Percentiles rank a stretch among this genome's conserved stretches.
Evolutionary conservation across 176 grass and related monocot species (phyloP).

Genomic region (Carex scoparia): DNA sequence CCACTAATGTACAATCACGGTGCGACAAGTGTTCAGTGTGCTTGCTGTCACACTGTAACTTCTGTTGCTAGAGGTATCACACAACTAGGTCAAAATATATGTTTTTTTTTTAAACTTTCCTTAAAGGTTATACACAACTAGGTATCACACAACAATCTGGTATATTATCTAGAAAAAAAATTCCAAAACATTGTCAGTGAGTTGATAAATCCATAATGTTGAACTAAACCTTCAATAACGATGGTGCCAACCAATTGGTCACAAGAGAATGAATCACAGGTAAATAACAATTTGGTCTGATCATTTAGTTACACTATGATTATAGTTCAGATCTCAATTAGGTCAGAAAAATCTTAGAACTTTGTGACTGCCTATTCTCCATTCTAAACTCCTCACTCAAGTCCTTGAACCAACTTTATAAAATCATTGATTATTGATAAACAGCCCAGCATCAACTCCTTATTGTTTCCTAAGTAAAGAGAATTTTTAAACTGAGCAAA

Average conservation of each 20-base stretch:
- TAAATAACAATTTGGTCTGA: background rate
- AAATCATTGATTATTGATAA: background rate
- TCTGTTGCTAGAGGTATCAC: slow-evolving; percentile 58
- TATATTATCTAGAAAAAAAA: slow-evolving; percentile 15
- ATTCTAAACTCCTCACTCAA: background rate
- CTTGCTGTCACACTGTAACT: slow-evolving; percentile 81
- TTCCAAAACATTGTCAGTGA: slow-evolving; percentile 5
- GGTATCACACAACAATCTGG: background rate
- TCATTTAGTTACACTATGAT: background rate
- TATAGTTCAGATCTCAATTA: slow-evolving; percentile 12
- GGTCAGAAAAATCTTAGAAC: background rate
- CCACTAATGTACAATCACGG: slow-evolving; percentile 69
- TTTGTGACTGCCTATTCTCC: background rate
- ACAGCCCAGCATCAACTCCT: background rate
- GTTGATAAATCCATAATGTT: background rate
- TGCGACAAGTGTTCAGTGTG: slow-evolving; percentile 68
- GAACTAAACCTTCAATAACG: background rate
- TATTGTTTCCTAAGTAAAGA: background rate
- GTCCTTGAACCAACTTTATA: background rate
- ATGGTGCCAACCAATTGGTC: background rate
- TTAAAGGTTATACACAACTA: no score
- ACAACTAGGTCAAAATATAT: background rate
- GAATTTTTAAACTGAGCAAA: background rate
- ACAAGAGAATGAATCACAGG: background rate
- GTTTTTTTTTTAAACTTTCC: background rate